Base-by-base conservation (phyloP, 169 alveolate genomes). In the Plasmodium gaboni region DNA sequence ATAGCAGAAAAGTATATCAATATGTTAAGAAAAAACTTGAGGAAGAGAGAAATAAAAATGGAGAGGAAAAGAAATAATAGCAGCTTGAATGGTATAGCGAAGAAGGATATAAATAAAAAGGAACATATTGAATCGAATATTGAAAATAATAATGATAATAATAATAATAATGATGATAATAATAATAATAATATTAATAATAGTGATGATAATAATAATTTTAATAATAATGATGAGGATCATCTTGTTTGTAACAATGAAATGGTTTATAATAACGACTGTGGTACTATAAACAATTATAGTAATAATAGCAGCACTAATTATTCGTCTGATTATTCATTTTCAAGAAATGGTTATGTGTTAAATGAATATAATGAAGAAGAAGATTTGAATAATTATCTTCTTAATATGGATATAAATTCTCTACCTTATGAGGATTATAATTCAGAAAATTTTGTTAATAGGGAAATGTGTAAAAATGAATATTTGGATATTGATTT, bases 1-100 rank as follows among this genome's bases (percentile, higher is more conserved):
- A 83, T 83, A 38, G 91, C 91, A 26, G 85, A 83, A 83, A 70
- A 83, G 38, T 83, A 83, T 50, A 57, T 83, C 26, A 83, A 70
- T 22, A 83, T 83, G 53, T 57, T 83, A 73, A 55, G 73, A 26
- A 70, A 83, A 63, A 69, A 44, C 51, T 7, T 83, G 24, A 83
- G 32, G 63, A 69, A 46, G 85, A 59, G 17, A 61, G 80, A 78
- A 46, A 78, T 50, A 44, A 78, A 67, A 38, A 15, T 64, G 89
- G 57, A 78, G 26, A 78, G 28, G 65, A 12, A 22, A 55, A 64
- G 26, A 68, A 44, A 8, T 12, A 42, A 38, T 22, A 22, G 17
- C 28, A 22, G 0, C 15, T n/a, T 9, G 12, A 19, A 17, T 17
- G 28, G 32, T 10, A n/a, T n/a, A 60, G 0, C 17, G 15, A 38